phyloP scores from a whole-genome alignment of 805 yeast genomes.

The Kodamaea neixiangensis region DNA sequence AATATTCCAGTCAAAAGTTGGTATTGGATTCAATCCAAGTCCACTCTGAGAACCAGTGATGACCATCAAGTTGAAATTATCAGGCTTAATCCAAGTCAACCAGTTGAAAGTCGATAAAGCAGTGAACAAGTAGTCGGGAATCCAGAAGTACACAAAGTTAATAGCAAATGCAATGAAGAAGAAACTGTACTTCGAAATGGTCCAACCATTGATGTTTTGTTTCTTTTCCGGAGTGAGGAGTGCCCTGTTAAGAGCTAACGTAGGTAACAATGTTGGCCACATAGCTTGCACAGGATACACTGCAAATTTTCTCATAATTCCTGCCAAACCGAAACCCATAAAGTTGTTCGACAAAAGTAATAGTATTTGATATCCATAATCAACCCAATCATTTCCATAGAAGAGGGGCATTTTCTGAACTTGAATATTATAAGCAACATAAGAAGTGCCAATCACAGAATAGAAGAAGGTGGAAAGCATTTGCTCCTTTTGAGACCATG shows the following conservation, averaged over 20 bases:
- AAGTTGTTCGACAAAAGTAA: constrained; percentile 27
- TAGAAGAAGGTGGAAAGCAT: constrained; percentile 56
- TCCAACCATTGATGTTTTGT: constrained; percentile 35
- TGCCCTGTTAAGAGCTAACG: constrained; percentile 29
- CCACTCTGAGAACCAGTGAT: constrained; percentile 30
- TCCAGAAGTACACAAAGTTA: constrained; percentile 31
- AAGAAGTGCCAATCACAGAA: constrained; percentile 34
- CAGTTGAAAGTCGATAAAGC: constrained; percentile 31
- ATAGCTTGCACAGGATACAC: constrained; percentile 53
- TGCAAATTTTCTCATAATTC: constrained; percentile 32
- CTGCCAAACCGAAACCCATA: constrained; percentile 34
- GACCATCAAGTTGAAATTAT: constrained; percentile 23
- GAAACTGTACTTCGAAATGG: constrained; percentile 26
- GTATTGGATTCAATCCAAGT: constrained; percentile 33
- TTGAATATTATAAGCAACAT: constrained; percentile 12
- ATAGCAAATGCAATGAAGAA: constrained; percentile 14
- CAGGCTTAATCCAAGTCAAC: constrained; percentile 33
- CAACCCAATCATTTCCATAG: constrained; percentile 30
- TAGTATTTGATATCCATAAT: constrained; percentile 27
- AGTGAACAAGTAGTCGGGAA: constrained; percentile 28
- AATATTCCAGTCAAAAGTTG: constrained; percentile 31
- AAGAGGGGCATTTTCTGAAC: constrained; percentile 18
- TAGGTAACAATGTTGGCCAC: constrained; percentile 49
- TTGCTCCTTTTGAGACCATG: constrained; percentile 66
- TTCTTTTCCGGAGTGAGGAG: constrained; percentile 26